Evolutionary conservation across 2,329 filamentous ascomycete genomes (phyloP).

Genomic region (Penicillium glabrum): DNA sequence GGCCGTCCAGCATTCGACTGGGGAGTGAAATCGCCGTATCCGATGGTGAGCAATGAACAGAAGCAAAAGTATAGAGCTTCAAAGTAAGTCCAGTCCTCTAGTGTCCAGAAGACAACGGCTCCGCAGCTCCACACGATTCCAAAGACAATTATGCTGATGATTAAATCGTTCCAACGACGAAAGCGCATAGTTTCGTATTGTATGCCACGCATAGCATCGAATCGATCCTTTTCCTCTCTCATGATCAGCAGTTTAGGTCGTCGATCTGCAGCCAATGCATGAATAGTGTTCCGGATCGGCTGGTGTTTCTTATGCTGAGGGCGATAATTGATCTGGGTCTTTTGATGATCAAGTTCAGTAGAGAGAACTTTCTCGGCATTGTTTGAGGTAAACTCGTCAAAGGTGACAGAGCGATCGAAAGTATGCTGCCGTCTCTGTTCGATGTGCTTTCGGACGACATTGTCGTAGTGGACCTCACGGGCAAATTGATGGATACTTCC

Average conservation of each 20-base stretch:
- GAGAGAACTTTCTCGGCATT: not conserved
- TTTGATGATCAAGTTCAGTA: conserved; percentile 1
- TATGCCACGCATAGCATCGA: conserved; percentile 78
- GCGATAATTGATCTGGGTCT: conserved; percentile 10
- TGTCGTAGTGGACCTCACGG: conserved; percentile 59
- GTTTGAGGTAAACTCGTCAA: conserved; percentile 8
- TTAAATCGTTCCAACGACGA: conserved; percentile 72
- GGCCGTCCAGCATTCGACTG: conserved; percentile 75
- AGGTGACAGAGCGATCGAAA: conserved; percentile 53
- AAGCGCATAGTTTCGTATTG: conserved; percentile 65
- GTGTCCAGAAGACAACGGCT: conserved; percentile 70
- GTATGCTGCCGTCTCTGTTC: conserved; percentile 56
- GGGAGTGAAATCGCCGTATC: conserved; percentile 79
- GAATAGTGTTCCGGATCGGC: conserved; percentile 25
- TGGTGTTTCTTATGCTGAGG: conserved; percentile 5
- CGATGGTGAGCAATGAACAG: conserved; percentile 78
- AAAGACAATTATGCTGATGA: conserved; percentile 67
- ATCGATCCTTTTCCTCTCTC: conserved; percentile 67
- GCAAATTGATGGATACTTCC: conserved; percentile 72
- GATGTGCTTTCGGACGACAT: conserved; percentile 61
- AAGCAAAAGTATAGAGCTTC: conserved; percentile 84
- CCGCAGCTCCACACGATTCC: conserved; percentile 77
- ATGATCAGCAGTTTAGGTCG: conserved; percentile 55
- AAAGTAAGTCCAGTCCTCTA: conserved; percentile 67
- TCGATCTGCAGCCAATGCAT: conserved; percentile 18